Evolutionary conservation across 345 rosid species (phyloP).

Genomic region (Zanthoxylum bungeanum): DNA sequence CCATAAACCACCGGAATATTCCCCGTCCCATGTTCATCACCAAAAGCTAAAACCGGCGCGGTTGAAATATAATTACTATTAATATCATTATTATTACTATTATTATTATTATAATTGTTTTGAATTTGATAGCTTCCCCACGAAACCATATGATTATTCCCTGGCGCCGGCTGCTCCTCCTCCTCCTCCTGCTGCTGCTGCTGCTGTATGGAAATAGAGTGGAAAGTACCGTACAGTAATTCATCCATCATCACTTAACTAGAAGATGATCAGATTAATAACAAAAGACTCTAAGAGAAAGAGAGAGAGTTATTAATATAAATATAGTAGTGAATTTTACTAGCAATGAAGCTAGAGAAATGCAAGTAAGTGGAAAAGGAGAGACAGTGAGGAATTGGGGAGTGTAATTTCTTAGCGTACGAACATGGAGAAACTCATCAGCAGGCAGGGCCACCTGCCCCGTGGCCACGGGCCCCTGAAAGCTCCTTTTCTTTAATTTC

Average conservation of each 20-base stretch:
- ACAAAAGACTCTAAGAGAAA: no score
- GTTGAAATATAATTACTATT: neutral
- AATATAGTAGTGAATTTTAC: no score
- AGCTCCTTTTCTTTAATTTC: conserved; percentile 4
- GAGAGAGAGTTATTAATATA: no score
- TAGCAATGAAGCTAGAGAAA: no score
- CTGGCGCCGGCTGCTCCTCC: conserved; percentile 6
- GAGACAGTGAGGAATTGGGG: neutral
- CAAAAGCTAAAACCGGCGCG: conserved; percentile 7
- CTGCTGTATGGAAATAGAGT: conserved; percentile 17
- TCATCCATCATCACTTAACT: conserved; percentile 33
- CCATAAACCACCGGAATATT: conserved; percentile 13
- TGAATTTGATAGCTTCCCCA: conserved; percentile 6
- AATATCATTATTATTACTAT: no score
- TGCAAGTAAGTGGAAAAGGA: neutral
- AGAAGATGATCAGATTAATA: neutral
- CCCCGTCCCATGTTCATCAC: conserved; percentile 3
- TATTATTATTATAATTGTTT: no score
- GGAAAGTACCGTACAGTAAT: conserved; percentile 26
- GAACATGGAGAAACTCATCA: conserved; percentile 20
- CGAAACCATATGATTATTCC: conserved; percentile 12
- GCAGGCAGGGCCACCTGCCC: neutral
- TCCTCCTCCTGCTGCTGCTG: conserved; percentile 10
- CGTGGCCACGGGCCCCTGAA: neutral
- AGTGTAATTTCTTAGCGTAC: conserved; percentile 35